phyloP scores from a whole-genome alignment of 2,329 filamentous ascomycete species.

The Phaeoacremonium minimum region DNA sequence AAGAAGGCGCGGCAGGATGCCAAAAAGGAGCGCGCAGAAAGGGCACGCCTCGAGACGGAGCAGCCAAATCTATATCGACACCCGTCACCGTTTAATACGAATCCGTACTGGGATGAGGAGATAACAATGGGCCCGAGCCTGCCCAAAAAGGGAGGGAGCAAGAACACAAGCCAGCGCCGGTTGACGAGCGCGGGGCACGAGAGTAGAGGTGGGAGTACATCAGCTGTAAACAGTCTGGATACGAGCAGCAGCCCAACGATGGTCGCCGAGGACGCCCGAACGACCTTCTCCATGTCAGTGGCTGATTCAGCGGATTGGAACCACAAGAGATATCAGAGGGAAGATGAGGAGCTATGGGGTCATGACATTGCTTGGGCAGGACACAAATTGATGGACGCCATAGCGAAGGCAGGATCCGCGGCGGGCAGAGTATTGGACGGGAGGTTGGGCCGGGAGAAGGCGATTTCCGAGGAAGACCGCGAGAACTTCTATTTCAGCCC shows the following conservation, averaged over 20 bases:
- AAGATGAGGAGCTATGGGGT: conserved; percentile 86
- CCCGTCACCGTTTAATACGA: conserved; percentile 78
- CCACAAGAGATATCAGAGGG: conserved; percentile 72
- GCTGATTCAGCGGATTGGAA: conserved; percentile 61
- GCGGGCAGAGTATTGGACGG: conserved; percentile 51
- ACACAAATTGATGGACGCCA: conserved; percentile 53
- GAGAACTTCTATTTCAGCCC: conserved; percentile 58
- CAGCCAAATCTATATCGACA: conserved; percentile 74
- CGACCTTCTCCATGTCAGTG: conserved; percentile 31
- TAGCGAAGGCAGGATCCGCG: conserved; percentile 53
- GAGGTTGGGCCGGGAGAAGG: conserved; percentile 48
- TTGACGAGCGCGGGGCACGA: conserved; percentile 50
- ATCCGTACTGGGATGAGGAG: conserved; percentile 85
- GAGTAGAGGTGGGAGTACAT: conserved; percentile 19
- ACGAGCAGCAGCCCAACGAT: conserved; percentile 37
- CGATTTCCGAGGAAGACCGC: conserved; percentile 43
- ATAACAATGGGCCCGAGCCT: conserved; percentile 76
- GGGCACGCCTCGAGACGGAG: conserved; percentile 60
- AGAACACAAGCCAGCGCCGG: conserved; percentile 55
- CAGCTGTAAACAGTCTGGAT: conserved; percentile 25
- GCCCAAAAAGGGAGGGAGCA: conserved; percentile 55
- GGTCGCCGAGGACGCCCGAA: conserved; percentile 40
- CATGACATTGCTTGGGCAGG: conserved; percentile 49
- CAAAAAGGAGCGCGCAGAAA: conserved; percentile 61
- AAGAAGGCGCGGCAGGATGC: conserved; percentile 69